Conservation (phyloP, 129 eudicot genomes). For the Kitagawia praeruptora region DNA sequence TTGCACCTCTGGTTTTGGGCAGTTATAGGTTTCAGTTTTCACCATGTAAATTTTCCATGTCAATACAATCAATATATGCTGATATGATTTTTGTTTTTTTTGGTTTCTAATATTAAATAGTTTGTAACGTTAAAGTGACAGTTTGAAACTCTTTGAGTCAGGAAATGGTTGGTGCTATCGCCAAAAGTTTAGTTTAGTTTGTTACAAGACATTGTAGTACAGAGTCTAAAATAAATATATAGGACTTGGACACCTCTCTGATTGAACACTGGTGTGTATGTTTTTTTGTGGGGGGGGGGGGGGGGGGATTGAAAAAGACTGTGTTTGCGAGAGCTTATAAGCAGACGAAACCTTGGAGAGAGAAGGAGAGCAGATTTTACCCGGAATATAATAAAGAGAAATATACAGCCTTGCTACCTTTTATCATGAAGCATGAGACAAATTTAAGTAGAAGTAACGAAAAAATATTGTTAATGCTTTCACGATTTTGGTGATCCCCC, state of each 20-base stretch:
- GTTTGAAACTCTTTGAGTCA: neutral
- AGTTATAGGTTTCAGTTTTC: neutral
- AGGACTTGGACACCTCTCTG: neutral
- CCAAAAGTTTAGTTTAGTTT: neutral
- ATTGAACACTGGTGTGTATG: neutral
- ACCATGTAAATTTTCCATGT: neutral
- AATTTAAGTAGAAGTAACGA: no score
- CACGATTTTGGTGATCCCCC: neutral
- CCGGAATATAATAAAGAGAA: neutral
- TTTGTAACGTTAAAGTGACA: no score
- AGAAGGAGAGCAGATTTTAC: neutral
- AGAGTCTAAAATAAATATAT: neutral
- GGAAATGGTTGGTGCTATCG: neutral
- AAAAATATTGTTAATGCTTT: no score
- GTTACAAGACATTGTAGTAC: neutral
- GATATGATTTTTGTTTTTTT: neutral
- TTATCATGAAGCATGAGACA: no score
- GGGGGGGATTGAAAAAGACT: neutral
- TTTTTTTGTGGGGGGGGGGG: neutral
- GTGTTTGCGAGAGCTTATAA: neutral
- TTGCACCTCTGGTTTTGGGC: neutral
- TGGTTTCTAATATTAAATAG: neutral
- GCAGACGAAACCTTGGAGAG: neutral
- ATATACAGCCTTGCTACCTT: neutral
- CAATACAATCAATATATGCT: neutral